Base-by-base conservation (phyloP, 495 filamentous ascomycete species). In the Hyphodiscus hymeniophilus region DNA sequence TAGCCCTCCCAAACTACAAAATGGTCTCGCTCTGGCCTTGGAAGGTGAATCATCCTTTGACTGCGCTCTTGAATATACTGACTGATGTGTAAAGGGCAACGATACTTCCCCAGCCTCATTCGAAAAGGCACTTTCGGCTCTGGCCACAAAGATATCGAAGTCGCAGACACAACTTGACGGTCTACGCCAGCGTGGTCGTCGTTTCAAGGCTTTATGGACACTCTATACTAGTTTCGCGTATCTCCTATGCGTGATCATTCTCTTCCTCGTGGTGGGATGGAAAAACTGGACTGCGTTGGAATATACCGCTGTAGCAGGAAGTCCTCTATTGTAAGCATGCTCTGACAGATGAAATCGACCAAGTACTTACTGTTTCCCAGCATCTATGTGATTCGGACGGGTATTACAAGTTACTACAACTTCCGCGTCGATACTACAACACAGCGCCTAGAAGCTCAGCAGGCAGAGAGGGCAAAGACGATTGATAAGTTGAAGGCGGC, bases 401-500 rank as follows among this genome's bases (percentile, higher is more conserved):
- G 67, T 1, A 66, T 80, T 17, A 73, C 77, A 16, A 66, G 70
- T n/a, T 81, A 86, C 65, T 97, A 85, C 66, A 84, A 84, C 52
- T 91, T 83, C 58, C 85, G 88, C 41, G 84, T 92, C 58, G 74
- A 80, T 21, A 76, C 66, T 7, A 71, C 81, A 11, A 79, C 82
- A 56, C 54, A 66, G 18, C 73, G 78, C n/a, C 73, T 95, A 20
- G 82, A 95, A 45, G 75, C 71, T 2, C 74, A 88, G 10, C 74
- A 91, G 42, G 73, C 77, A 46, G 84, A 95, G 64, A 80, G 89
- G 38, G 77, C 84, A 43, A 79, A 80, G 57, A 94, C 89, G 1
- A 95, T 98, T 53, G 85, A 94, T 59, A 90, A 89, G 66, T 79
- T 98, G 40, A 98, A 97, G 66, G 77, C 79, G 23, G 89, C 89